These are phyloP conservation scores for Lonicera japonica DNA, from an alignment of 129 eudicot genomes.

Conservation along the genomic window DNA sequence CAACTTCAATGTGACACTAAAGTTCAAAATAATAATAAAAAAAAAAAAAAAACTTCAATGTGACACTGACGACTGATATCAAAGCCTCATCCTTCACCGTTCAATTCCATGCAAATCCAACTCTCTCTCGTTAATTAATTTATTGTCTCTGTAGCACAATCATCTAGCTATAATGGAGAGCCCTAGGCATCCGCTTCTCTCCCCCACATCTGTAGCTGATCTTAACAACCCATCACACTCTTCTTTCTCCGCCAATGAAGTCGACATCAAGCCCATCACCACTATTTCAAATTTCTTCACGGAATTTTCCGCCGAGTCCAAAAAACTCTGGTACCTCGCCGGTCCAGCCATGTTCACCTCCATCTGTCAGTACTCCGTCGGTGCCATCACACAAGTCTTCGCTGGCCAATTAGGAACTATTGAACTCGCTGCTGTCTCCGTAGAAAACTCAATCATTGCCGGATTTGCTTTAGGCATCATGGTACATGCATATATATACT, in stretches of 20 bases:
- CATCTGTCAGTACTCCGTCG: constrained; percentile 54
- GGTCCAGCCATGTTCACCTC: constrained; percentile 60
- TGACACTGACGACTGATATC: too few relatives aligned
- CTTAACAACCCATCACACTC: background rate
- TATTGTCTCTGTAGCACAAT: background rate
- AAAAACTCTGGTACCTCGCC: constrained; percentile 52
- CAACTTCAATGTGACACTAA: too few relatives aligned
- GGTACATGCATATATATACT: constrained; percentile 22
- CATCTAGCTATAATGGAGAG: background rate
- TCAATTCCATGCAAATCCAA: background rate
- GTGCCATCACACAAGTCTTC: constrained; percentile 55
- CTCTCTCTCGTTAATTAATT: too few relatives aligned
- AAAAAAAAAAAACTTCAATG: too few relatives aligned
- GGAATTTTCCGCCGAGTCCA: constrained; percentile 36
- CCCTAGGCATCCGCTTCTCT: constrained; percentile 13
- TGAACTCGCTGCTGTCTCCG: constrained; percentile 55
- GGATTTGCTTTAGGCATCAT: constrained; percentile 47
- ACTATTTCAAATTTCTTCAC: constrained; percentile 26
- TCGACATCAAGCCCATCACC: constrained; percentile 20
- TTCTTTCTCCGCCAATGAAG: background rate
- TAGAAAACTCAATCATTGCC: constrained; percentile 48
- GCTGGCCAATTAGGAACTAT: constrained; percentile 63
- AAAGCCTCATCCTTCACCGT: too few relatives aligned
- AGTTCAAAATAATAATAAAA: too few relatives aligned
- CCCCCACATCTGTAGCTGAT: background rate